phyloP scores from a whole-genome alignment of 306 rosid genomes.

The Pterocarpus santalinus region DNA sequence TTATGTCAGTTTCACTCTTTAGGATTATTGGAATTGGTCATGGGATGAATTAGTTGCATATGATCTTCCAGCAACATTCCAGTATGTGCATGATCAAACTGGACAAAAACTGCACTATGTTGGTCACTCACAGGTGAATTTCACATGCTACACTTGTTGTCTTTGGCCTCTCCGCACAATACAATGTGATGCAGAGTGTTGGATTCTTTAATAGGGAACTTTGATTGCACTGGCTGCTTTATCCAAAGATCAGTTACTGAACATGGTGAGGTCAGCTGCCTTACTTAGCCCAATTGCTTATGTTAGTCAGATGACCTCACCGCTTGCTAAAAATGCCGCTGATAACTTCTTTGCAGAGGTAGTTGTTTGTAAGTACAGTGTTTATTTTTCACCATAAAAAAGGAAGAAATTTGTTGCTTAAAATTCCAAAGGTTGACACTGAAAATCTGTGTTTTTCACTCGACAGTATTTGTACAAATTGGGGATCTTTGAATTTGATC shows the following conservation, averaged over 20 bases:
- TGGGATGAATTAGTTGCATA: conserved; percentile 96
- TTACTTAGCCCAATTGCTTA: conserved; percentile 92
- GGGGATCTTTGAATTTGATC: conserved; percentile 72
- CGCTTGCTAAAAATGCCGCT: conserved; percentile 75
- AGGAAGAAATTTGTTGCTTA: not conserved
- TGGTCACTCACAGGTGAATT: conserved; percentile 89
- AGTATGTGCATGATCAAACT: conserved; percentile 77
- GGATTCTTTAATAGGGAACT: conserved; percentile 75
- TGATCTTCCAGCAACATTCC: conserved; percentile 86
- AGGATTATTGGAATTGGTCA: conserved; percentile 91
- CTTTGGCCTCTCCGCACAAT: not conserved
- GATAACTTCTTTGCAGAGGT: conserved; percentile 84
- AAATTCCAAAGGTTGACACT: conserved; percentile 28
- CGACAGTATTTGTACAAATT: conserved; percentile 69
- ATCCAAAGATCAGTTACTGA: conserved; percentile 66
- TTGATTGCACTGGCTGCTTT: conserved; percentile 80
- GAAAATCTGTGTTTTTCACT: conserved; percentile 37
- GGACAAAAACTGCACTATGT: conserved; percentile 83
- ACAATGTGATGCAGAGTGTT: conserved; percentile 25
- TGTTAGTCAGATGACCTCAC: conserved; percentile 78
- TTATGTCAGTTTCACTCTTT: conserved; percentile 24
- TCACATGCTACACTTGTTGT: conserved; percentile 6
- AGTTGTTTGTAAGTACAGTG: not conserved
- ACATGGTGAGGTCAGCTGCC: conserved; percentile 78
- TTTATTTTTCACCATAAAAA: not conserved